These are phyloP conservation scores for Fusarium nisikadoi DNA, from an alignment of 2,329 filamentous ascomycete species.

Conservation along the genomic window DNA sequence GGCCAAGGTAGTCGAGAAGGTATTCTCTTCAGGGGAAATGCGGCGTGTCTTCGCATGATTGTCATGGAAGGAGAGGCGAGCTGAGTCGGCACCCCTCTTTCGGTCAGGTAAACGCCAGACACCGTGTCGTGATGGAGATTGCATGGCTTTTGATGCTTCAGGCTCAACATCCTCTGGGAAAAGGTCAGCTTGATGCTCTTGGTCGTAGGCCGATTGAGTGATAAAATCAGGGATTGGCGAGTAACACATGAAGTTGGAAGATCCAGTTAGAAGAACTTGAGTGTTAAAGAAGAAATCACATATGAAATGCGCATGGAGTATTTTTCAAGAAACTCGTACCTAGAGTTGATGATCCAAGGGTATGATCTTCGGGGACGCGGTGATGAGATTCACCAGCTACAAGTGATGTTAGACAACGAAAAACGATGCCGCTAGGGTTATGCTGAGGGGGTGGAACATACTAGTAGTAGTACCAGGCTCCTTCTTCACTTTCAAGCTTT, in stretches of 20 bases:
- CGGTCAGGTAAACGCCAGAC: constrained; percentile 42
- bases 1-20: constrained; percentile 3
- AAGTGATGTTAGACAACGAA: neutral
- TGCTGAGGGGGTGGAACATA: constrained; percentile 1
- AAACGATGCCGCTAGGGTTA: neutral
- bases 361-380: neutral
- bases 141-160: constrained; percentile 31
- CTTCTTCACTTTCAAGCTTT: constrained; percentile 16
- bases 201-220: neutral
- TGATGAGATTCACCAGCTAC: constrained; percentile 3
- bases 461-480: neutral
- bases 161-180: constrained; percentile 11
- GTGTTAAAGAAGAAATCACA: neutral
- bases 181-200: constrained; percentile 19
- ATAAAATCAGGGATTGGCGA: neutral
- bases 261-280: neutral
- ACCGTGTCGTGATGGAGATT: constrained; percentile 24
- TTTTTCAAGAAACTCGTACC: constrained; percentile 14
- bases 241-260: neutral
- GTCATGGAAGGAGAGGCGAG: constrained; percentile 20
- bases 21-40: constrained; percentile 39
- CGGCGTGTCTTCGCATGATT: constrained; percentile 49
- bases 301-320: neutral
- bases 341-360: constrained; percentile 9
- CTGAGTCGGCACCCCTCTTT: constrained; percentile 45